phyloP scores from a whole-genome alignment of 169 alveolate genomes.

The Plasmodium vivax region DNA sequence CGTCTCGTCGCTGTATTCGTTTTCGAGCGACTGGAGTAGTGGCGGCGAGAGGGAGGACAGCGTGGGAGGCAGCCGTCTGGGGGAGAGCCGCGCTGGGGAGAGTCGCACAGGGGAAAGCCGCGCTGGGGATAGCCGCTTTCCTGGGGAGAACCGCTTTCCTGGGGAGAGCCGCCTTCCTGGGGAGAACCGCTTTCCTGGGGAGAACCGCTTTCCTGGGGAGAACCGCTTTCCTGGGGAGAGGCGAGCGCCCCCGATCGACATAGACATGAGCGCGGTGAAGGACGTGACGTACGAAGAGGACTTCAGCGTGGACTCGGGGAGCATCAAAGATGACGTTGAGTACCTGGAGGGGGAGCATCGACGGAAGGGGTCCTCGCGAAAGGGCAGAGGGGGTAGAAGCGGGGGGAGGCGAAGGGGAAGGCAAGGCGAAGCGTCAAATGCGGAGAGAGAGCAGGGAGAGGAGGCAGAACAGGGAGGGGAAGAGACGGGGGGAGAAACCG shows the following conservation, averaged over 20 bases:
- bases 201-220: not conserved
- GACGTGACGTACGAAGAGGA: slow-evolving; percentile 45
- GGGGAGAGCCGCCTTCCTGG: not conserved
- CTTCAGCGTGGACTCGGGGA: slow-evolving; percentile 42
- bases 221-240: not conserved
- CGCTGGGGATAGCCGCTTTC: too few relatives aligned
- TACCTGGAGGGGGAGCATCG: slow-evolving; percentile 2
- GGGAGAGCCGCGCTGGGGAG: too few relatives aligned
- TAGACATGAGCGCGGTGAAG: not conserved
- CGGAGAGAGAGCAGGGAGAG: not conserved
- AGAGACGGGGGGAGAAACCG: not conserved
- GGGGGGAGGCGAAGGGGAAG: not conserved
- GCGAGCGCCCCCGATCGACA: not conserved
- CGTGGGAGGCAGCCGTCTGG: not conserved
- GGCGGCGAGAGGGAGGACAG: not conserved
- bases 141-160: not conserved
- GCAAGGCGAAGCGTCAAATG: not conserved
- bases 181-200: too few relatives aligned
- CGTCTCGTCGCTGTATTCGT: slow-evolving; percentile 24
- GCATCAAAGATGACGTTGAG: slow-evolving; percentile 12
- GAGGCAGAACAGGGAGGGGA: too few relatives aligned
- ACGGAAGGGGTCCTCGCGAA: not conserved
- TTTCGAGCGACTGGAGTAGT: slow-evolving; percentile 40
- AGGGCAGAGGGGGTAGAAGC: not conserved
- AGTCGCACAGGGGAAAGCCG: too few relatives aligned